Evolutionary conservation across 2,329 filamentous ascomycete genomes (phyloP), one percentile per base, ranked within the genome.

Genomic region (Nigrospora sphaerica): DNA sequence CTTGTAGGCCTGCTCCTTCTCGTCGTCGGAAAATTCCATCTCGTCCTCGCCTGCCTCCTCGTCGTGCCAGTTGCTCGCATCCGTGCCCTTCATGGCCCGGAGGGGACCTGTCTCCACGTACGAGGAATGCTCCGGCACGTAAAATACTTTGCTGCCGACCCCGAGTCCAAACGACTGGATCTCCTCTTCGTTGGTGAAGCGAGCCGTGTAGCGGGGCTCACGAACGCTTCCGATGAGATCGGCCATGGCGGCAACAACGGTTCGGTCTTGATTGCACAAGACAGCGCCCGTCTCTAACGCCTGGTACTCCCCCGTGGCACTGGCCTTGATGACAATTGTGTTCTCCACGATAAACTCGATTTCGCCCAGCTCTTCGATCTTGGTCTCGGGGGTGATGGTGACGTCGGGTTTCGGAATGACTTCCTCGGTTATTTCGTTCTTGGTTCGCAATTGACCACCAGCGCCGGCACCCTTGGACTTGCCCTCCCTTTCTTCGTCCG

Each of bases 1-100:
- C 69, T 86, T 95, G 62, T 89, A 81, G 56, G 90, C 88, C 9
- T 86, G 85, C 66, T 98, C 93, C 55, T 88, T 86, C 67, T 98
- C 93, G 58, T 98, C 93, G 55, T 98, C 93, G 0, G 92, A 96
- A 63, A 97, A 97, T 61, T 97, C 93, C 56, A 89, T 79, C 62
- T 97, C 92, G 34, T 95, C 88, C 32, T 86, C 85, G 14, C 71
- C 82, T 9, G 90, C 78, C 68, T 97, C 92, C 64, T 98, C 93
- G 55, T 97, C 93, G 64, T 95, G 86, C 46, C 95, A 77, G 62
- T 97, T 97, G 44, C 89, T 95, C 10, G 93, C 92, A 65, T 98
- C 93, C 11, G 89, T 93, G 49, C 90, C 89, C 68, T 95, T 97
- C 58, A 86, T 63, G 44, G 75, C 77, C 64, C 85, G 86, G 47